Conservation (phyloP, 2,329 filamentous ascomycete genomes). For the Periconia sp. region DNA sequence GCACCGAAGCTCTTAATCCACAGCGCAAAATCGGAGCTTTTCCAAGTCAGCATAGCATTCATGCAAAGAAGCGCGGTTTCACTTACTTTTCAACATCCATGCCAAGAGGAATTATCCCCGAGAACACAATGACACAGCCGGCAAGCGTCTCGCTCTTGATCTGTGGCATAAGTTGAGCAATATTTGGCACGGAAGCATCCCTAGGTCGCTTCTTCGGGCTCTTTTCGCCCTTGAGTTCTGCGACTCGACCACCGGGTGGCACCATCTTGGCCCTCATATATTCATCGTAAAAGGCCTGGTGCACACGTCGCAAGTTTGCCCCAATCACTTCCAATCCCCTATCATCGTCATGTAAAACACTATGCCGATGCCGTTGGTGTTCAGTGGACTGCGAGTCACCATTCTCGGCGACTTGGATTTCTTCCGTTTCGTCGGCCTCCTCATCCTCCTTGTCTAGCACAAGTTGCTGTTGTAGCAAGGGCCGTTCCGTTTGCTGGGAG, state of each 20-base stretch:
- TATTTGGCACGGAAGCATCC: constrained; percentile 74
- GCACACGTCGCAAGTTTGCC: constrained; percentile 75
- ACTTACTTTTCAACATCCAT: constrained; percentile 70
- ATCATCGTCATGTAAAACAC: constrained; percentile 87
- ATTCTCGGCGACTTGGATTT: constrained; percentile 46
- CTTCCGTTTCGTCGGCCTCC: constrained; percentile 58
- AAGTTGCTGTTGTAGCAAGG: constrained; percentile 90
- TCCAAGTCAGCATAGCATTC: constrained; percentile 20
- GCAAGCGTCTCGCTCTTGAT: constrained; percentile 80
- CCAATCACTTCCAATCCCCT: constrained; percentile 79
- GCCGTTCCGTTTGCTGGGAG: constrained; percentile 86
- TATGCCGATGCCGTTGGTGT: constrained; percentile 64
- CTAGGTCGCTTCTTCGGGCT: constrained; percentile 54
- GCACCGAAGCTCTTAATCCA: constrained; percentile 90
- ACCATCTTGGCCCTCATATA: constrained; percentile 67
- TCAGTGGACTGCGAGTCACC: constrained; percentile 41
- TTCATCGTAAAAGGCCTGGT: constrained; percentile 80
- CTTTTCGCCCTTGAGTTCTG: constrained; percentile 58
- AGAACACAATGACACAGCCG: constrained; percentile 82
- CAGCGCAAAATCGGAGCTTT: constrained; percentile 78
- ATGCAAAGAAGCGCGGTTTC: not conserved
- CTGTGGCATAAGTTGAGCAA: constrained; percentile 80
- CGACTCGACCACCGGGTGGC: constrained; percentile 54
- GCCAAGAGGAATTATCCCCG: constrained; percentile 85
- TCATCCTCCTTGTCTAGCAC: constrained; percentile 86